Evolutionary conservation across 805 yeast species (phyloP).

Genomic region (Tetrapisispora fleetii): DNA sequence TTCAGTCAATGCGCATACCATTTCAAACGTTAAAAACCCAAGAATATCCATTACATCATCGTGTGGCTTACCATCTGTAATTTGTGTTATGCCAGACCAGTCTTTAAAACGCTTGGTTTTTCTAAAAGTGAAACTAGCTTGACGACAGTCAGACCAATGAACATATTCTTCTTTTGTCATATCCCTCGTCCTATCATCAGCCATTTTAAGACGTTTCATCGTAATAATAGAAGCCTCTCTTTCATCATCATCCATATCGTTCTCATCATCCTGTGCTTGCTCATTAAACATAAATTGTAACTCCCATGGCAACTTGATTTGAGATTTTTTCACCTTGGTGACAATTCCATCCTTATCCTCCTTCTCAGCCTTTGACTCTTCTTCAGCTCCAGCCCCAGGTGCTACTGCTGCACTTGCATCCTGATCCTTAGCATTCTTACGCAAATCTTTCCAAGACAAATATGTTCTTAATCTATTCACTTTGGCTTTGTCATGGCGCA

Average conservation of each 20-base stretch:
- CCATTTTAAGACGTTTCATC: slow-evolving; percentile 77
- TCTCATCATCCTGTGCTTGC: slow-evolving; percentile 67
- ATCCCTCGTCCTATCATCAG: slow-evolving; percentile 84
- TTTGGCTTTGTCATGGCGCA: slow-evolving; percentile 88
- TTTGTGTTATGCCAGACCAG: slow-evolving; percentile 82
- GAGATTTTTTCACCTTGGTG: slow-evolving; percentile 60
- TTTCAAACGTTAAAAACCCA: slow-evolving; percentile 92
- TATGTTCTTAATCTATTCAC: slow-evolving; percentile 86
- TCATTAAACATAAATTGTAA: slow-evolving; percentile 87
- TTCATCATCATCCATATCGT: slow-evolving; percentile 76
- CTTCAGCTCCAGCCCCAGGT: slow-evolving; percentile 35
- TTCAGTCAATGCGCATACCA: slow-evolving; percentile 90
- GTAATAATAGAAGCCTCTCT: slow-evolving; percentile 82
- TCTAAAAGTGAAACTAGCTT: slow-evolving; percentile 91
- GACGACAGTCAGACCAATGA: slow-evolving; percentile 98
- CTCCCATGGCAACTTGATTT: slow-evolving; percentile 90
- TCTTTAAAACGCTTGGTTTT: slow-evolving; percentile 91
- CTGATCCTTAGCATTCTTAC: slow-evolving; percentile 67
- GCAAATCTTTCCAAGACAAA: slow-evolving; percentile 91
- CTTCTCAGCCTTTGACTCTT: slow-evolving; percentile 26
- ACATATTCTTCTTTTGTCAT: slow-evolving; percentile 98
- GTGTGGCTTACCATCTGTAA: slow-evolving; percentile 84
- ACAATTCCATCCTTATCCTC: slow-evolving; percentile 35
- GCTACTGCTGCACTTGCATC: slow-evolving; percentile 47
- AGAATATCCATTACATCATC: slow-evolving; percentile 95